These are phyloP conservation scores for Erysimum cheiranthoides DNA, from an alignment of 345 rosid genomes.

Conservation along the genomic window DNA sequence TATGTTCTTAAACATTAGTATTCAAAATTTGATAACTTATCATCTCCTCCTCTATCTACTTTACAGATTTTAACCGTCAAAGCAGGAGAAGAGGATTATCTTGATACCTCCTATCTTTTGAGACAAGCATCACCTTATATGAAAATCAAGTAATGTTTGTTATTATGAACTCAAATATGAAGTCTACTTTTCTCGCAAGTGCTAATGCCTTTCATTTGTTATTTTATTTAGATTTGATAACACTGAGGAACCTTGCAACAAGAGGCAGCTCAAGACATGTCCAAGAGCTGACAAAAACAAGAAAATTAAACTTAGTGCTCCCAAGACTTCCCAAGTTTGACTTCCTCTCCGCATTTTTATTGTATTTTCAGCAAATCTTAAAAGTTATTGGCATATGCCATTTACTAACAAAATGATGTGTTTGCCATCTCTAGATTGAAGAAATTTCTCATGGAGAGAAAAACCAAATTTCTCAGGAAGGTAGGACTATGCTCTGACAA, in stretches of 20 bases:
- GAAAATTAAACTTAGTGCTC: constrained; percentile 57
- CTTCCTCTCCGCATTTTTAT: constrained; percentile 13
- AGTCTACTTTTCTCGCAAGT: constrained; percentile 25
- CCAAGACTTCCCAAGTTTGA: constrained; percentile 46
- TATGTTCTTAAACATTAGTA: constrained; percentile 12
- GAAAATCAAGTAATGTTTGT: constrained; percentile 71
- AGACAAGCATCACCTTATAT: constrained; percentile 89
- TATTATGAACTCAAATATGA: constrained; percentile 6
- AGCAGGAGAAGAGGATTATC: constrained; percentile 81
- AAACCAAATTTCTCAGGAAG: constrained; percentile 47
- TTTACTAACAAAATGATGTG: constrained; percentile 5
- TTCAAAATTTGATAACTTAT: background rate
- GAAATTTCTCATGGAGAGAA: constrained; percentile 38
- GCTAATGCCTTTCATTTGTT: constrained; percentile 18
- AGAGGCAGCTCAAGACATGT: constrained; percentile 58
- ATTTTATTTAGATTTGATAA: constrained; percentile 63
- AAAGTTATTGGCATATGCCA: background rate
- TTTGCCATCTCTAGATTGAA: constrained; percentile 52
- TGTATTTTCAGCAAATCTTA: background rate
- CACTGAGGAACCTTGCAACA: constrained; percentile 61
- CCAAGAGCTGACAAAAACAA: constrained; percentile 59
- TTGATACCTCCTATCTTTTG: constrained; percentile 69
- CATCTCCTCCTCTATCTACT: constrained; percentile 10
- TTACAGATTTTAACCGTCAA: constrained; percentile 81
- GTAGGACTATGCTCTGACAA: constrained; percentile 36